Percentiles rank a stretch among this genome's conserved stretches.
These are phyloP conservation scores for Sporothrix inflata DNA, from an alignment of 2,329 filamentous ascomycete species.

Conservation along the genomic window DNA sequence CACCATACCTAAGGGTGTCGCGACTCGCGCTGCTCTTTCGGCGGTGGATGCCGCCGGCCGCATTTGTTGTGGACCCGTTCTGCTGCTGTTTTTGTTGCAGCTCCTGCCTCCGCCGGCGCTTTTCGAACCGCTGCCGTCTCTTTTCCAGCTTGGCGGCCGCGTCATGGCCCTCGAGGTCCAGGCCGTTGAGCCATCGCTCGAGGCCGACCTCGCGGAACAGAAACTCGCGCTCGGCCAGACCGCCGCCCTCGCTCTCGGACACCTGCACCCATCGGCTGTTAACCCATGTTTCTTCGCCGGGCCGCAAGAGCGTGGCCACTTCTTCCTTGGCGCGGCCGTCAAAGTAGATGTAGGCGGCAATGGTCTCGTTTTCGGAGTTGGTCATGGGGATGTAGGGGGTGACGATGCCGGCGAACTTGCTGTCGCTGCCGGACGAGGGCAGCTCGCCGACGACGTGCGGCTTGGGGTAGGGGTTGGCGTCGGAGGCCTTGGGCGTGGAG, in stretches of 20 bases:
- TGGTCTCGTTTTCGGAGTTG: constrained; percentile 90
- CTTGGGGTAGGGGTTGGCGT: constrained; percentile 76
- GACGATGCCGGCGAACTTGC: constrained; percentile 60
- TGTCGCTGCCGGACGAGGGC: constrained; percentile 50
- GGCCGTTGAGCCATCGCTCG: constrained; percentile 93
- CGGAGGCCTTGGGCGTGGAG: constrained; percentile 79
- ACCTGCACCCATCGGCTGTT: constrained; percentile 98
- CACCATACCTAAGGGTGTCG: constrained; percentile 77
- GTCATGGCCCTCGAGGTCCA: constrained; percentile 93
- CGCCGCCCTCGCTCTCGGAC: constrained; percentile 86
- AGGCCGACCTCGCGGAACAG: constrained; percentile 95
- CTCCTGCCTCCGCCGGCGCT: constrained; percentile 66
- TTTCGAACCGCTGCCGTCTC: constrained; percentile 78
- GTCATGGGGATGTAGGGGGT: constrained; percentile 91
- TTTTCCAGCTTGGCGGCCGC: constrained; percentile 88
- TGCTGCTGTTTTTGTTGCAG: constrained; percentile 36
- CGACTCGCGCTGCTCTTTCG: constrained; percentile 48
- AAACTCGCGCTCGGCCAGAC: constrained; percentile 94
- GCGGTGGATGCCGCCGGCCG: constrained; percentile 41
- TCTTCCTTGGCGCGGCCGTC: constrained; percentile 95
- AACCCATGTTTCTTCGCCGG: constrained; percentile 98
- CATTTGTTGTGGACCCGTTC: not conserved
- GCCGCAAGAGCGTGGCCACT: constrained; percentile 87
- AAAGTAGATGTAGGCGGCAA: constrained; percentile 97
- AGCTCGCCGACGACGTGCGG: constrained; percentile 56